Percentiles rank a stretch among this genome's conserved stretches.
Evolutionary conservation across 1,284 basidiomycete species (phyloP).

Genomic region (Fereydounia khargensis): DNA sequence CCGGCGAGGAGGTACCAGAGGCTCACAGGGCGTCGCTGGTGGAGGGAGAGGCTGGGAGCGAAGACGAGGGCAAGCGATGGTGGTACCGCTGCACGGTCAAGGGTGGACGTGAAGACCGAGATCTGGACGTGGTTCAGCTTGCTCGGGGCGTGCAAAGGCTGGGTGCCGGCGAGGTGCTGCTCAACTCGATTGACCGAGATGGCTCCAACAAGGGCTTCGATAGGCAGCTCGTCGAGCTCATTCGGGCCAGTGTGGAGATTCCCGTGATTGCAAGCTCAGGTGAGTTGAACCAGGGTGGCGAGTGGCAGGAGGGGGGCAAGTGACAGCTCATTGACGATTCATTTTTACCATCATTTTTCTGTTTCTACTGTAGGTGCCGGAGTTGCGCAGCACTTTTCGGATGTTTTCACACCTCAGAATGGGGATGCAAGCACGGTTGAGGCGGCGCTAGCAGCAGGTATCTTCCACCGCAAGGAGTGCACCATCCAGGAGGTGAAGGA

Average conservation of each 20-base stretch:
- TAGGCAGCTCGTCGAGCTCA: conserved; percentile 70
- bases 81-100: conserved; percentile 99
- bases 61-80: conserved; percentile 68
- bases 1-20: conserved; percentile 60
- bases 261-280: conserved; percentile 91
- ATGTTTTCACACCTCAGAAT: conserved; percentile 62
- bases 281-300: neutral
- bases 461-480: conserved; percentile 91
- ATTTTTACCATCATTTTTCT: too few relatives aligned
- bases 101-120: conserved; percentile 83
- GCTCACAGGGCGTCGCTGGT: conserved; percentile 54
- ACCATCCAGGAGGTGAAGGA: conserved; percentile 61
- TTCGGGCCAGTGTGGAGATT: conserved; percentile 75
- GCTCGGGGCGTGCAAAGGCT: conserved; percentile 82
- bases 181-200: conserved; percentile 96
- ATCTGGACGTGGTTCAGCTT: conserved; percentile 87
- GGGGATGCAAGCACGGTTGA: conserved; percentile 63
- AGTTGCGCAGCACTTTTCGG: conserved; percentile 73
- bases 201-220: conserved; percentile 93
- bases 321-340: too few relatives aligned
- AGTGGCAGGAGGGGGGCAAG: too few relatives aligned
- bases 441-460: conserved; percentile 92
- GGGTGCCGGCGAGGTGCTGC: conserved; percentile 89
- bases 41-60: conserved; percentile 61
- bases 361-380: conserved; percentile 71